Conservation (phyloP, 2,329 filamentous ascomycete species). For the Didymella exigua region DNA sequence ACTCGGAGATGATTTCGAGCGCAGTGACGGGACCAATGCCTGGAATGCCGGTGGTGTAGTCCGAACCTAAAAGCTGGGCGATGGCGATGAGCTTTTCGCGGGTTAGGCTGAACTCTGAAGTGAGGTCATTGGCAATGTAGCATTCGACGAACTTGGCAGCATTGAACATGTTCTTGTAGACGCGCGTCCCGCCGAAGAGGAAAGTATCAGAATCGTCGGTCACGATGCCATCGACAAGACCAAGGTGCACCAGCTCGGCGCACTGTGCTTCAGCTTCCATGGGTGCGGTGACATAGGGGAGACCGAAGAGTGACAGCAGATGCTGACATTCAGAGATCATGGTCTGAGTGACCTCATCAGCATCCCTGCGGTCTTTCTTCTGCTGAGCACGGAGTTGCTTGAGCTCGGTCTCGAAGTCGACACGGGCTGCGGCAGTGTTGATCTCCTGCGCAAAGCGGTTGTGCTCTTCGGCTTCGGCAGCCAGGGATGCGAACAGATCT, state of each 20-base stretch:
- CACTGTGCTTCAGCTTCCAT: slow-evolving; percentile 99
- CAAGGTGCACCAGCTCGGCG: slow-evolving; percentile 82
- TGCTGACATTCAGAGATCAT: slow-evolving; percentile 97
- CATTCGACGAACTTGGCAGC: slow-evolving; percentile 97
- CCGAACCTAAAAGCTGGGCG: slow-evolving; percentile 87
- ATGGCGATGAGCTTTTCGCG: slow-evolving; percentile 87
- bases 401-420: slow-evolving; percentile 85
- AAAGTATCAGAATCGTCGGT: slow-evolving; percentile 98
- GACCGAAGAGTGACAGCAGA: slow-evolving; percentile 84
- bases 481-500: slow-evolving; percentile 83
- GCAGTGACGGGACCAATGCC: slow-evolving; percentile 94
- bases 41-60: slow-evolving; percentile 91
- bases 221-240: slow-evolving; percentile 94
- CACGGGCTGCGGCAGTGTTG: slow-evolving; percentile 71
- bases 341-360: slow-evolving; percentile 93
- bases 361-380: slow-evolving; percentile 92
- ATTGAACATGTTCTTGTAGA: slow-evolving; percentile 99
- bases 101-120: slow-evolving; percentile 85
- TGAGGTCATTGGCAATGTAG: slow-evolving; percentile 82
- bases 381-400: slow-evolving; percentile 89
- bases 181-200: slow-evolving; percentile 90
- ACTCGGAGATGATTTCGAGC: slow-evolving; percentile 91
- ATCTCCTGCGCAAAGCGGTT: slow-evolving; percentile 88
- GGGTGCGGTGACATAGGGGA: slow-evolving; percentile 95
- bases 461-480: slow-evolving; percentile 90